Evolutionary conservation across 805 yeast genomes (phyloP), one percentile per base, ranked within the genome.

Genomic region (Barnettozyma sp.): DNA sequence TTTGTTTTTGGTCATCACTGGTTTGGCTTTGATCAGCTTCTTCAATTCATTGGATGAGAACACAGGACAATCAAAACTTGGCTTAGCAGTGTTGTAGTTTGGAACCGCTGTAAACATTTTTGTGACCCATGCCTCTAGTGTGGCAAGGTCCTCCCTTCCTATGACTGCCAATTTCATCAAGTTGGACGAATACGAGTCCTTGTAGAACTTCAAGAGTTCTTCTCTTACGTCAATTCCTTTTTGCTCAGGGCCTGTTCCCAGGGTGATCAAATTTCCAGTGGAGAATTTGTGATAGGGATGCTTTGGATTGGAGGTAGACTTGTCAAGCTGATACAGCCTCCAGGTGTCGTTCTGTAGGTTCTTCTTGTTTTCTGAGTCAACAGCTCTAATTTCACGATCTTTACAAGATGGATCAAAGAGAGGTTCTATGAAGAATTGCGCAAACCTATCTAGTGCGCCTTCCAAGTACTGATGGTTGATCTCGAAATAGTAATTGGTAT

Each of bases 311-410:
- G 92, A 68, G 24, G 79, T 63, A 34, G 79, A 70, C 60, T 84
- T 82, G 37, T 83, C 88, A 35, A 90, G 66, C 61, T 90, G 97
- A 51, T 80, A 79, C 33, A 85, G 61, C 51, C 97, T 74, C 97
- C 97, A 87, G 30, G 62, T 55, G 58, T 90, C 98, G 54, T 71
- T 82, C 58, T 90, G 97, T 35, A 92, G 65, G 56, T 90, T 90
- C 63, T 92, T 90, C 57, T 87, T 90, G 64, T 90, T 86, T 62
- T 90, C 98, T 25, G 95, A 82, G 59, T 90, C 96, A 8, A 90
- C 97, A 2, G 97, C 97, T 44, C 78, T 75, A 49, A 90, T 82
- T 59, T 90, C 98, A 38, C 97, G 71, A 53, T 87, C 95, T 54
- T 86, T 84, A 54, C 96, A 80, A 43, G 76, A 66, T 36, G 68